These are phyloP conservation scores for Globisporangium acanthophoron DNA, from an alignment of 352 stramenopile genomes.

Conservation along the genomic window DNA sequence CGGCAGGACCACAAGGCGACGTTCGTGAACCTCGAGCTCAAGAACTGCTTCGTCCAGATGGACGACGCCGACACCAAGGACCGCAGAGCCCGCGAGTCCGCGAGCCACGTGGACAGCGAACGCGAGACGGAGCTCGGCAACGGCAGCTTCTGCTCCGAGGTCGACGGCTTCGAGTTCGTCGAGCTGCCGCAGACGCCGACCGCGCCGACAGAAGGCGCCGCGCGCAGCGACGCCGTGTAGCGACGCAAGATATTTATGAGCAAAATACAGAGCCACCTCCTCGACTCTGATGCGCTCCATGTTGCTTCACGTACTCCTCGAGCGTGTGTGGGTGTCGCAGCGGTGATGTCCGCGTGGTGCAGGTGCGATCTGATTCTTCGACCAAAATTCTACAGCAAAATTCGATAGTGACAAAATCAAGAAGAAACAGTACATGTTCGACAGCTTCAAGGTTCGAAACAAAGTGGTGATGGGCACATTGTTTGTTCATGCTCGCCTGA, in stretches of 20 bases:
- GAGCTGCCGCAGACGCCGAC: background rate
- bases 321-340: no score
- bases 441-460: no score
- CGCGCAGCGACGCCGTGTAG: background rate
- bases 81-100: background rate
- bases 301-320: background rate
- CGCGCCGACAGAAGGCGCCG: background rate
- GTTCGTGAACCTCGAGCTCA: constrained; percentile 20
- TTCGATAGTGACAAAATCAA: no score
- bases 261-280: background rate
- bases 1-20: constrained; percentile 13
- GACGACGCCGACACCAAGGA: constrained; percentile 1
- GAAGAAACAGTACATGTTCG: no score
- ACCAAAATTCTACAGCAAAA: no score
- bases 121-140: constrained; percentile 2
- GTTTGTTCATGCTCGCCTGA: no score
- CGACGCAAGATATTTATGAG: background rate
- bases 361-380: no score
- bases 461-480: no score
- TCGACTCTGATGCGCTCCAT: background rate
- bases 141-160: constrained; percentile 4
- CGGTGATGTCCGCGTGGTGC: no score
- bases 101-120: background rate
- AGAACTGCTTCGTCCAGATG: constrained; percentile 21
- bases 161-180: constrained; percentile 4